Base-by-base conservation (phyloP, 495 filamentous ascomycete species). In the Astrothelium macrocarpum region DNA sequence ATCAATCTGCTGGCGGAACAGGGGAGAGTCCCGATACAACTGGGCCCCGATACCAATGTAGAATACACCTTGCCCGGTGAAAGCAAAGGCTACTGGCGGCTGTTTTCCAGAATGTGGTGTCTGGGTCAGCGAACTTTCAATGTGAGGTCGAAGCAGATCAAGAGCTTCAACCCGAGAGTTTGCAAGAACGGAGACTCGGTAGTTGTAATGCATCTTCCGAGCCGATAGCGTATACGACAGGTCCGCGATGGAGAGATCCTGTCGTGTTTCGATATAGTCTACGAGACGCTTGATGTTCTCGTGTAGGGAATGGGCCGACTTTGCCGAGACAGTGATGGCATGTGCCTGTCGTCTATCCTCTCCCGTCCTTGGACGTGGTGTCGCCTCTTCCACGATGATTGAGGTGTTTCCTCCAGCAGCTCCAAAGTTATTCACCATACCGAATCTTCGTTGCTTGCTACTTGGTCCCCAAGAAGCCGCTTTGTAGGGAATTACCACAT, bases 181-280 rank as follows among this genome's bases (percentile, higher is more conserved):
- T 25, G 23, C 65, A 12, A 78, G 73, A 28, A 89, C 80, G 45
- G 81, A 81, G 65, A 88, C 81, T 56, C 90, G 84, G 78, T 86
- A 87, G 60, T 84, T 82, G 70, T 91, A 87, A 65, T 93, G 90
- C n/a, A 90, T 84, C 23, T 85, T 86, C 65, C 90, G 82, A 49
- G 90, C 90, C 12, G 90, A 92, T 1, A 87, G 89, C 7, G 88
- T 90, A 72, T 94, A 95, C 5, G 90, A 84, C 9, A 93, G 72
- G 59, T 82, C 75, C 1, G 78, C 72, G 10, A 90, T 69, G 1
- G 68, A 70, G 2, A 80, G 78, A 16, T 61, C 58, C 9, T 59
- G 67, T 49, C 74, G 60, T 0, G 80, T 77, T 59, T 76, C 63
- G 62, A 90, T 75, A 73, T 81, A 88, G 10, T 67, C 18, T 0